phyloP scores from a whole-genome alignment of 257 asterid genomes.

The Marsdenia floribunda region DNA sequence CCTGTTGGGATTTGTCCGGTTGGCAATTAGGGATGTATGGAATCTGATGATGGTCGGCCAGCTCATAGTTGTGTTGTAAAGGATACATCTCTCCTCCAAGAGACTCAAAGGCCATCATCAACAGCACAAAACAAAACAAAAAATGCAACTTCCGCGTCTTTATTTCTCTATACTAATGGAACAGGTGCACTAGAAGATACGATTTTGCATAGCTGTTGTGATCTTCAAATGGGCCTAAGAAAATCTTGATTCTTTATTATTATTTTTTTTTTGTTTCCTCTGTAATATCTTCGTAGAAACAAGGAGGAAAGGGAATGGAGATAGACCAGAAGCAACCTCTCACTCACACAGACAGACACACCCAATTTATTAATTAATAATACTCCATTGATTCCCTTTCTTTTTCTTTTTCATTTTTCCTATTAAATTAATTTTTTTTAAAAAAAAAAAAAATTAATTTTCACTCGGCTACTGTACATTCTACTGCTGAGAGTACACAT shows the following conservation, averaged over 20 bases:
- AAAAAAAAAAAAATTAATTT: not conserved
- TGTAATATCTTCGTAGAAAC: constrained; percentile 2
- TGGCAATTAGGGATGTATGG: constrained; percentile 4
- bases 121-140: not conserved
- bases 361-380: not conserved
- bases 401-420: not conserved
- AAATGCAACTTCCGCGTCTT: not conserved
- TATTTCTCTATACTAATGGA: not conserved
- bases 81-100: constrained; percentile 11
- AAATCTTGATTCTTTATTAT: not conserved
- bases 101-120: not conserved
- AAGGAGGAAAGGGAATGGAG: not conserved
- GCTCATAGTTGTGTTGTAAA: constrained; percentile 15
- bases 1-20: constrained; percentile 10
- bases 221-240: constrained; percentile 13
- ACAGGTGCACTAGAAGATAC: constrained; percentile 11
- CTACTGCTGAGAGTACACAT: not conserved
- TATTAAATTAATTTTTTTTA: not conserved
- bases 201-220: constrained; percentile 6
- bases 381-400: not conserved
- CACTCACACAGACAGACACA: not conserved
- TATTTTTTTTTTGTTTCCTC: not conserved
- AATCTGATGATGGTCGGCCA: constrained; percentile 13
- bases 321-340: not conserved
- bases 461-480: not conserved